phyloP scores from a whole-genome alignment of 495 filamentous ascomycete genomes.

The Venustampulla echinocandica region DNA sequence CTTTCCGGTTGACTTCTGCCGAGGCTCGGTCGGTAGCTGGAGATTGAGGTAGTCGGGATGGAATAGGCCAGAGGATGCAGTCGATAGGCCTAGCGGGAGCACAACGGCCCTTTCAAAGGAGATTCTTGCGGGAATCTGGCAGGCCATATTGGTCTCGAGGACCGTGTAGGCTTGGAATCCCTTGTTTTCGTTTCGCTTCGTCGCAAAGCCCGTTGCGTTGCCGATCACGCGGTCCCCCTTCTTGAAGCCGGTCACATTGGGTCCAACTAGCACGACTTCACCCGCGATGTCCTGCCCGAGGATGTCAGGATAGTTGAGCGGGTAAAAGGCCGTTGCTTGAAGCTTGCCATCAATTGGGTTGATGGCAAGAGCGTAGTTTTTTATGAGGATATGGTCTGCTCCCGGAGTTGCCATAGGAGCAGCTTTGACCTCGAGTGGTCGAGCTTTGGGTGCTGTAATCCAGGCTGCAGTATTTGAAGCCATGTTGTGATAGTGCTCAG shows the following conservation, averaged over 20 bases:
- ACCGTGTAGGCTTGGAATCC: slow-evolving; percentile 43
- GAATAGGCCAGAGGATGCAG: slow-evolving; percentile 45
- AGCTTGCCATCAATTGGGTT: slow-evolving; percentile 11
- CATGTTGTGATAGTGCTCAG: slow-evolving; percentile 1
- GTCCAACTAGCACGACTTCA: slow-evolving; percentile 33
- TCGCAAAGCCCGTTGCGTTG: slow-evolving; percentile 8
- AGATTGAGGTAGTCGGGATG: slow-evolving; percentile 32
- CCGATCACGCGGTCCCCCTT: slow-evolving; percentile 37
- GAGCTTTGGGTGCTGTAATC: neutral
- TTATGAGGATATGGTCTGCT: slow-evolving; percentile 7
- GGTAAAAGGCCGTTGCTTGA: slow-evolving; percentile 8
- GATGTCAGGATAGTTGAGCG: slow-evolving; percentile 38
- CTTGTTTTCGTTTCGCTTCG: neutral
- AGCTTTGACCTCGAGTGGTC: slow-evolving; percentile 5
- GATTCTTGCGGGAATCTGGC: slow-evolving; percentile 37
- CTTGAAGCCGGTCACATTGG: slow-evolving; percentile 32
- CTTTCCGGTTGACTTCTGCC: slow-evolving; percentile 17
- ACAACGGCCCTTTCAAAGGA: slow-evolving; percentile 39
- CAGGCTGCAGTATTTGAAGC: slow-evolving; percentile 10
- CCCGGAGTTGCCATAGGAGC: slow-evolving; percentile 4
- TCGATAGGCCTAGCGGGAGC: slow-evolving; percentile 45
- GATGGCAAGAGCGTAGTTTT: slow-evolving; percentile 15
- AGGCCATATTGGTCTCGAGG: slow-evolving; percentile 27
- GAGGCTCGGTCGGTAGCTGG: slow-evolving; percentile 21
- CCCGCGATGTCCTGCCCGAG: slow-evolving; percentile 42